Evolutionary conservation across 1,284 basidiomycete genomes (phyloP).

Genomic region (Ganoderma sp.): DNA sequence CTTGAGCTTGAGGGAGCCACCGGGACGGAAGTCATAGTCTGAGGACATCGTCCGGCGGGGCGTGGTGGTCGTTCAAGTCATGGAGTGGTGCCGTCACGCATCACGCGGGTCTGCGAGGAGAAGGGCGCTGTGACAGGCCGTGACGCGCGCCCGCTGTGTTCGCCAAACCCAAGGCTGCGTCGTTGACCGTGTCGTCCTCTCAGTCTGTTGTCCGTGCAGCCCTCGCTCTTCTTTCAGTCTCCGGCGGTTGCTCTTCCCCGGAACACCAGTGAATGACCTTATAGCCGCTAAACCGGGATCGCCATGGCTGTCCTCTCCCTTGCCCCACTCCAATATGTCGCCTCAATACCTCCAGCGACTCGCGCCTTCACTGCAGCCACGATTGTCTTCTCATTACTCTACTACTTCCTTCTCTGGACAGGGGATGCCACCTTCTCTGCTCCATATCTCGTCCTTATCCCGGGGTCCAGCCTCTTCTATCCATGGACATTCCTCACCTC

Average conservation of each 20-base stretch:
- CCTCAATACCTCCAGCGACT: slow-evolving; percentile 80
- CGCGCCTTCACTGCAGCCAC: slow-evolving; percentile 77
- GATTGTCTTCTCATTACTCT: slow-evolving; percentile 65
- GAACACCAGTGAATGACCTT: slow-evolving; percentile 20
- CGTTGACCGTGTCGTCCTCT: neutral
- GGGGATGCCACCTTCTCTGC: slow-evolving; percentile 51
- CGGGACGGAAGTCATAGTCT: slow-evolving; percentile 86
- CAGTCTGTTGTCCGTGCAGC: slow-evolving; percentile 1
- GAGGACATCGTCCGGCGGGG: slow-evolving; percentile 54
- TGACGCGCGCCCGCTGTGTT: slow-evolving; percentile 19
- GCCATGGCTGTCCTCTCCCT: slow-evolving; percentile 77
- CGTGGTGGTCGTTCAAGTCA: slow-evolving; percentile 34
- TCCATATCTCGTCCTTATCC: slow-evolving; percentile 86
- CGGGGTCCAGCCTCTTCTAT: slow-evolving; percentile 83
- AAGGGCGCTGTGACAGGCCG: slow-evolving; percentile 30
- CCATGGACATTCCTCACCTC: slow-evolving; percentile 95
- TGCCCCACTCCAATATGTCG: slow-evolving; percentile 63
- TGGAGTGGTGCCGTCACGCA: slow-evolving; percentile 34
- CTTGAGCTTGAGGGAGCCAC: slow-evolving; percentile 91
- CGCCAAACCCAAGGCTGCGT: slow-evolving; percentile 9
- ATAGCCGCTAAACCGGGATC: slow-evolving; percentile 1
- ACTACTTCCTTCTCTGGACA: slow-evolving; percentile 68
- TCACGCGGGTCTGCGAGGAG: slow-evolving; percentile 30
- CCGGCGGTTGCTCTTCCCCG: neutral
- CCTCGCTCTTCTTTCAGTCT: neutral